Conservation (phyloP, 164 flowering plant genomes). For the Berberis vulgaris region DNA sequence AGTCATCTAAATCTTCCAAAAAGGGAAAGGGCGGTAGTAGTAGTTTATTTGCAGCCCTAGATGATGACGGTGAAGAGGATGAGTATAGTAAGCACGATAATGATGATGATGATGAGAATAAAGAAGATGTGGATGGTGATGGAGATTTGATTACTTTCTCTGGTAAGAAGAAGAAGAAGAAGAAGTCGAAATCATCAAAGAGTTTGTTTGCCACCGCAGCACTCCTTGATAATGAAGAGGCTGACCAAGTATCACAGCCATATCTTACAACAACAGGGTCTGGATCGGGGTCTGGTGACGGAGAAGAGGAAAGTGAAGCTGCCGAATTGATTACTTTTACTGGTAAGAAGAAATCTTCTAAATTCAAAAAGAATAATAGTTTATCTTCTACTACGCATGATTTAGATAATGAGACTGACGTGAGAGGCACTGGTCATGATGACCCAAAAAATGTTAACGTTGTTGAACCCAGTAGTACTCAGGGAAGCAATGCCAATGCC, state of each 20-base stretch:
- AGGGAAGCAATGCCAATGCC: conserved; percentile 19
- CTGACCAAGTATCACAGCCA: not conserved
- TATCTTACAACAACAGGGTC: no score
- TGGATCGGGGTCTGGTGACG: not conserved
- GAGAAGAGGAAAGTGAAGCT: conserved; percentile 15
- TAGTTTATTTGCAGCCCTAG: conserved; percentile 21
- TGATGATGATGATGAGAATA: not conserved
- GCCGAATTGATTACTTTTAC: conserved; percentile 28
- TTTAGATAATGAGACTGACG: conserved; percentile 22
- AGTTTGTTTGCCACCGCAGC: conserved; percentile 24
- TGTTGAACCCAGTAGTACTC: conserved; percentile 3
- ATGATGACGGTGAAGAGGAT: conserved; percentile 8
- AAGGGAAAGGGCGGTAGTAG: not conserved
- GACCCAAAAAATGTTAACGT: conserved; percentile 18
- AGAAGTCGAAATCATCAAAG: conserved; percentile 29
- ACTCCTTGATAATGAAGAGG: conserved; percentile 17
- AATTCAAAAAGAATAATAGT: conserved; percentile 30
- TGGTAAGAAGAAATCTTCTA: conserved; percentile 58
- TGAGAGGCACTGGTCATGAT: conserved; percentile 1
- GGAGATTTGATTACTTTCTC: not conserved
- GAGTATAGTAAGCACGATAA: conserved; percentile 5
- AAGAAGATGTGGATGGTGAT: not conserved
- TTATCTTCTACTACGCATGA: conserved; percentile 16
- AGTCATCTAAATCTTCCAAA: conserved; percentile 11
- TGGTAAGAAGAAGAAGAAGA: conserved; percentile 20